These are phyloP conservation scores for Adansonia gregorii DNA, from an alignment of 441 rosid genomes.

Conservation along the genomic window DNA sequence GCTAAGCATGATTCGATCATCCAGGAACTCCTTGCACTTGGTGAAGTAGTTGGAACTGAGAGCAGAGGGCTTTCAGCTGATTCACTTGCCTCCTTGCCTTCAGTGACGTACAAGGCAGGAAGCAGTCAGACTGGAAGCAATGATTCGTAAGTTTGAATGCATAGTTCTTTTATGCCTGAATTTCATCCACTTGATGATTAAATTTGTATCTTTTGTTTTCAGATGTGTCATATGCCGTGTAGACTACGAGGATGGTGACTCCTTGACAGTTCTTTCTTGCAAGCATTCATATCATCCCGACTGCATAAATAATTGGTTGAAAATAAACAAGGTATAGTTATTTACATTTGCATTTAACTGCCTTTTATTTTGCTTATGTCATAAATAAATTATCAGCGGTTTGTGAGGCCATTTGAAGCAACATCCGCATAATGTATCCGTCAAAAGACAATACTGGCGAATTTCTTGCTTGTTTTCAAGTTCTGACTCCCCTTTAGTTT, in stretches of 20 bases:
- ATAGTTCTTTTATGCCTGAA: conserved; percentile 20
- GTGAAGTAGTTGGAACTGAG: conserved; percentile 88
- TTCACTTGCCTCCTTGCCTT: conserved; percentile 76
- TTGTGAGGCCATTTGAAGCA: not conserved
- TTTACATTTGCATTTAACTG: not conserved
- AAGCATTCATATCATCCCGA: conserved; percentile 17
- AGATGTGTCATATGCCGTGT: conserved; percentile 95
- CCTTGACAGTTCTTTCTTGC: conserved; percentile 34
- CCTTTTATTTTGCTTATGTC: not conserved
- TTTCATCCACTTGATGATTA: not conserved
- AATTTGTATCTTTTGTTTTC: conserved; percentile 35
- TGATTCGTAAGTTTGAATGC: conserved; percentile 69
- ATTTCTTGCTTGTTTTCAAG: not conserved
- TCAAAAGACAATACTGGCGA: not conserved
- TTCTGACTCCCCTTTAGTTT: not conserved
- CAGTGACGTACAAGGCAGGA: conserved; percentile 67
- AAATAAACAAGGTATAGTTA: conserved; percentile 46
- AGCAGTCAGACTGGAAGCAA: conserved; percentile 75
- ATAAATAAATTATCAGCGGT: no score
- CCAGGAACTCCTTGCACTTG: conserved; percentile 91
- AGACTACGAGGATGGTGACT: conserved; percentile 88
- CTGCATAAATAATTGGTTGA: conserved; percentile 15
- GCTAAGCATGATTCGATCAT: conserved; percentile 23
- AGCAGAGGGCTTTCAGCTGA: conserved; percentile 93
- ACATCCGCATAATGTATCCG: not conserved